These are phyloP conservation scores for Coleophoma crateriformis DNA, from an alignment of 2,329 filamentous ascomycete genomes.

Conservation along the genomic window DNA sequence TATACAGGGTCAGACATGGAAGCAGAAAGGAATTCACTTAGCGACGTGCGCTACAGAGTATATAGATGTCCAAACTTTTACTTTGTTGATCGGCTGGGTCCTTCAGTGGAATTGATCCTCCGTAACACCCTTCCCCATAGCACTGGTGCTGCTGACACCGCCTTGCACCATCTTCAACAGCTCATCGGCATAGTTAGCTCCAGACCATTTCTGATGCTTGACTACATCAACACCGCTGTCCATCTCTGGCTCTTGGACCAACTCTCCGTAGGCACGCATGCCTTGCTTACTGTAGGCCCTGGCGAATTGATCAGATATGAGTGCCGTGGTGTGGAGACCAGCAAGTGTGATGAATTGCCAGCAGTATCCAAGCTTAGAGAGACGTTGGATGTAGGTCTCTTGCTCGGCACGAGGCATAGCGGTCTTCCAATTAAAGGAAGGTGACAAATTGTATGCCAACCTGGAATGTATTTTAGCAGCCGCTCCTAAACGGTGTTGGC, in stretches of 20 bases:
- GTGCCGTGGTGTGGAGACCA: constrained; percentile 88
- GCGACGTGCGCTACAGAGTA: too few relatives aligned
- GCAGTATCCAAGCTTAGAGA: constrained; percentile 86
- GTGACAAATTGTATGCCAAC: constrained; percentile 95
- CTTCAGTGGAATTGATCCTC: constrained; percentile 84
- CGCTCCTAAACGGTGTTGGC: background rate
- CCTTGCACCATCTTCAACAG: constrained; percentile 96
- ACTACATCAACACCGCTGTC: constrained; percentile 86
- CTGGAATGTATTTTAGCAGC: constrained; percentile 34
- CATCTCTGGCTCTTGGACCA: constrained; percentile 98
- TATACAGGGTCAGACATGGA: too few relatives aligned
- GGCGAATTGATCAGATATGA: constrained; percentile 87
- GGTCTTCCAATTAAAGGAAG: constrained; percentile 99
- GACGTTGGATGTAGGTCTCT: constrained; percentile 92
- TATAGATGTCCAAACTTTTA: too few relatives aligned
- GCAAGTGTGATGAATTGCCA: constrained; percentile 99
- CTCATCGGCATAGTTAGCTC: constrained; percentile 91
- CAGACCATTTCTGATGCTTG: constrained; percentile 98
- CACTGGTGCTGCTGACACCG: constrained; percentile 83
- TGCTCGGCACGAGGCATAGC: constrained; percentile 90
- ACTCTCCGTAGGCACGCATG: constrained; percentile 95
- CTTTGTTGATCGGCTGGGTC: background rate
- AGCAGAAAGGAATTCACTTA: too few relatives aligned
- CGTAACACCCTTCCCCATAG: constrained; percentile 96
- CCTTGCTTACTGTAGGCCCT: constrained; percentile 74